Evolutionary conservation across 179 eudicot genomes (phyloP), one percentile per base, ranked within the genome.

Genomic region (Gypsophila paniculata): DNA sequence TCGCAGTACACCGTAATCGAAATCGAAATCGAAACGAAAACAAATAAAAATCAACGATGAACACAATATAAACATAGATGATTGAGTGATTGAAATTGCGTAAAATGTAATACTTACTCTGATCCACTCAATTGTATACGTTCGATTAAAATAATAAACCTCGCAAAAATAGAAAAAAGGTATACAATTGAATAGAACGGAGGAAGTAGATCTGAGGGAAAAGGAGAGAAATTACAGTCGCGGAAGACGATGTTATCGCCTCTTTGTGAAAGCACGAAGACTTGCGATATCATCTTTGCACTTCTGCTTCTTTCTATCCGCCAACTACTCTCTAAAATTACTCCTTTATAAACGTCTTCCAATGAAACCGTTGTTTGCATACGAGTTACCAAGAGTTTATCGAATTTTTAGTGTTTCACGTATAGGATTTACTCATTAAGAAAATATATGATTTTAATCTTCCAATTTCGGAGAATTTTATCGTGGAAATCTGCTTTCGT

Each of bases 81-180:
- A 11, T 72, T 0, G 34, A 77, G 0, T 65, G 46, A 72, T 69
- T 36, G 10, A 48, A 61, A 73, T 58, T 49, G 42, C 55, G 18
- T 17, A 6, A n/a, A 17, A 49, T 6, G 18, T 48, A 51, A 77
- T 54, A n/a, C n/a, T n/a, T n/a, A n/a, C n/a, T n/a, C n/a, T n/a
- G n/a, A n/a, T n/a, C n/a, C n/a, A n/a, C n/a, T n/a, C n/a, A n/a
- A n/a, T n/a, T n/a, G n/a, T n/a, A n/a, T n/a, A n/a, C n/a, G n/a
- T n/a, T n/a, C n/a, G n/a, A n/a, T n/a, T n/a, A n/a, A n/a, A n/a
- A n/a, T n/a, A n/a, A n/a, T n/a, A n/a, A n/a, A n/a, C n/a, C n/a
- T n/a, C n/a, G n/a, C n/a, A 65, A 76, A 81, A 74, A 72, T 34
- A 72, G 21, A 65, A 18, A 4, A 52, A 65, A n/a, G n/a, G n/a